Base-by-base conservation (phyloP, 2,329 filamentous ascomycete genomes). In the Fusarium vanettenii region DNA sequence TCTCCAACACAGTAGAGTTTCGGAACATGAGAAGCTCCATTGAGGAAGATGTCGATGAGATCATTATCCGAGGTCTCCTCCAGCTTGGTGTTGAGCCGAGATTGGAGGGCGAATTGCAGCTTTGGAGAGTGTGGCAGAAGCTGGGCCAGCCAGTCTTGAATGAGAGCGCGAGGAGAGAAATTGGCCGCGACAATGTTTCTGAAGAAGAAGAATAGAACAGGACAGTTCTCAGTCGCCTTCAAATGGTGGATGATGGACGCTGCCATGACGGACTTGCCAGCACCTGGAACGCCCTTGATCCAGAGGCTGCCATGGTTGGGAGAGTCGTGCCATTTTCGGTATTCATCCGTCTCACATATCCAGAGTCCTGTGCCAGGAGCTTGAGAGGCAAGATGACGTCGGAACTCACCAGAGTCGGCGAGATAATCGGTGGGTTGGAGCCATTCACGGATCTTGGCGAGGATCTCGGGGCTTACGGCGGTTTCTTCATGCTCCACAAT, bases 381-480 rank as follows among this genome's bases (percentile, higher is more conserved):
- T 35, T 79, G 73, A 1, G 78, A 78, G 3, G 69, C 39, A 0
- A 79, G 66, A 52, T 80, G 79, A 6, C 76, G 74, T 3, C 73
- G 74, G 43, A 76, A 80, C 37, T 80, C 79, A 18, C 77, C 72
- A 5, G 75, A 78, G 2, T 78, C 77, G 3, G 76, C 74, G 2
- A 79, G 69, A 35, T 80, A 80, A 31, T 80, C 77, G 2, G 78
- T 80, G 0, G 79, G 79, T 31, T 80, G 68, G 3, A 80, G 76
- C 79, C 79, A 80, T 11, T 76, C 55, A n/a, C 75, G 71, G 33
- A 79, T 57, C 14, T 64, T 13, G 18, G 65, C 67, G 31, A 79
- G n/a, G 3, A 48, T 9, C 27, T 74, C 69, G 1, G 72, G 67
- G n/a, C 59, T 72, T 10, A 74, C 5, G 2, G 72, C 48, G 1